phyloP scores from a whole-genome alignment of 2,329 filamentous ascomycete genomes.

The Pyricularia sp. region DNA sequence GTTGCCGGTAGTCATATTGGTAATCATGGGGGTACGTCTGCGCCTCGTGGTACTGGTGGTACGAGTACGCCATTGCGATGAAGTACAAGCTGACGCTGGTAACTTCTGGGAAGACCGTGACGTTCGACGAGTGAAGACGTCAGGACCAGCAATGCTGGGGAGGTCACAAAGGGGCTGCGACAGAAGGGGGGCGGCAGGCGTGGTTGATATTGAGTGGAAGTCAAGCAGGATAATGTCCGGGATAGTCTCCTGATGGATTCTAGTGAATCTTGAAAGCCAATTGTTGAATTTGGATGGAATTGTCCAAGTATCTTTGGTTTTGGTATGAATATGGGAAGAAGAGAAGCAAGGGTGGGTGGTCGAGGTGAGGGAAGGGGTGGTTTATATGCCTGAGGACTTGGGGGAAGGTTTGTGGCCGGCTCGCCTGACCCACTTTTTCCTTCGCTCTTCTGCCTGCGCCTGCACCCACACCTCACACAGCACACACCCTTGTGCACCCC shows the following conservation, averaged over 20 bases:
- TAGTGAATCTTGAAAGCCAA: neutral
- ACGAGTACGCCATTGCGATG: neutral
- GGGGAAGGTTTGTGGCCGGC: neutral
- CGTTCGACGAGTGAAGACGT: neutral
- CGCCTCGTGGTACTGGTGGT: neutral
- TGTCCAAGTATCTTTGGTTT: neutral
- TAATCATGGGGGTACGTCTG: neutral
- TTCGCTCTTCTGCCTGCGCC: neutral
- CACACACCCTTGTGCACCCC: too few species aligned
- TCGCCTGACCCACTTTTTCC: neutral
- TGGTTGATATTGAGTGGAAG: neutral
- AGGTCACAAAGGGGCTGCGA: neutral
- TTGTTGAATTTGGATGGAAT: neutral
- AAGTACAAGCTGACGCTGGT: neutral
- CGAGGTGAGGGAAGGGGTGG: neutral
- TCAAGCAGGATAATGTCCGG: neutral
- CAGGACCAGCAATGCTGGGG: neutral
- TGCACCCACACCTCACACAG: neutral
- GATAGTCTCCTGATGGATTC: neutral
- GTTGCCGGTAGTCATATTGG: neutral
- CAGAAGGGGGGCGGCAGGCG: neutral
- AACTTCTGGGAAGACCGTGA: neutral
- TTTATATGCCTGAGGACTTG: constrained; percentile 1
- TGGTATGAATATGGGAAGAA: neutral
- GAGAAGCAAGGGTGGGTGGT: neutral